A percentile compares a stretch with the other conserved stretches of the same genome.
Conservation (phyloP, 2,329 filamentous ascomycete species). For the Cordyceps javanica region DNA sequence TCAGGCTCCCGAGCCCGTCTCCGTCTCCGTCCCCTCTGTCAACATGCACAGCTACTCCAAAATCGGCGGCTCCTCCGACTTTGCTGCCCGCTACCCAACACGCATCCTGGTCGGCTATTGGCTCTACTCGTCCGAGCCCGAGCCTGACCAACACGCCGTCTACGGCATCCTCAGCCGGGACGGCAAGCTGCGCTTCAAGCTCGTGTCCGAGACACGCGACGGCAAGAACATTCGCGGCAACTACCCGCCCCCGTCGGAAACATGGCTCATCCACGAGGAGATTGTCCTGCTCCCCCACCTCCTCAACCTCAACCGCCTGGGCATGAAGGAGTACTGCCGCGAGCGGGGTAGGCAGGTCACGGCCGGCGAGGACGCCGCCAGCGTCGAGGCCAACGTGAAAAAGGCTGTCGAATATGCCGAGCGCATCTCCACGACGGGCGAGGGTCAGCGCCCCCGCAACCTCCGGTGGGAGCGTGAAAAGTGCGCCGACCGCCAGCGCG, state of each 20-base stretch:
- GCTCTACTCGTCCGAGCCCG: slow-evolving; percentile 10
- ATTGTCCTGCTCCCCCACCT: slow-evolving; percentile 7
- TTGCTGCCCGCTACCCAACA: slow-evolving; percentile 12
- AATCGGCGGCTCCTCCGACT: slow-evolving; percentile 10
- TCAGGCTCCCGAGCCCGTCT: no score
- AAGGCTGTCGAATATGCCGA: slow-evolving; percentile 11
- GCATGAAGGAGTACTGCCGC: slow-evolving; percentile 13
- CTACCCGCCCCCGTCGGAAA: slow-evolving; percentile 3
- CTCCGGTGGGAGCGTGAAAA: slow-evolving; percentile 12
- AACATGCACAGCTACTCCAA: slow-evolving; percentile 12
- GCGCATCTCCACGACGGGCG: neutral
- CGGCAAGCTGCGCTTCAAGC: slow-evolving; percentile 12
- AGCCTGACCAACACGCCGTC: slow-evolving; percentile 13
- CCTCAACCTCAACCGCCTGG: slow-evolving; percentile 10
- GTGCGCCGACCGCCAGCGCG: slow-evolving; percentile 10
- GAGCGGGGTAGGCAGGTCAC: slow-evolving; percentile 5
- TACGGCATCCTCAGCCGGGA: slow-evolving; percentile 12
- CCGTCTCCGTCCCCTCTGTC: neutral
- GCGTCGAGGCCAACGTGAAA: slow-evolving; percentile 4
- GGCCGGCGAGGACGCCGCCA: neutral
- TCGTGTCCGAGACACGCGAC: slow-evolving; percentile 10
- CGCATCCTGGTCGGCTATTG: slow-evolving; percentile 13
- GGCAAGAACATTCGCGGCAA: slow-evolving; percentile 3
- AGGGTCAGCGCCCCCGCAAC: slow-evolving; percentile 7
- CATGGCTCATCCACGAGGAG: slow-evolving; percentile 9